Evolutionary conservation across 371 early-diverging fungal species (phyloP).

Genomic region (Lichtheimia hyalospora): DNA sequence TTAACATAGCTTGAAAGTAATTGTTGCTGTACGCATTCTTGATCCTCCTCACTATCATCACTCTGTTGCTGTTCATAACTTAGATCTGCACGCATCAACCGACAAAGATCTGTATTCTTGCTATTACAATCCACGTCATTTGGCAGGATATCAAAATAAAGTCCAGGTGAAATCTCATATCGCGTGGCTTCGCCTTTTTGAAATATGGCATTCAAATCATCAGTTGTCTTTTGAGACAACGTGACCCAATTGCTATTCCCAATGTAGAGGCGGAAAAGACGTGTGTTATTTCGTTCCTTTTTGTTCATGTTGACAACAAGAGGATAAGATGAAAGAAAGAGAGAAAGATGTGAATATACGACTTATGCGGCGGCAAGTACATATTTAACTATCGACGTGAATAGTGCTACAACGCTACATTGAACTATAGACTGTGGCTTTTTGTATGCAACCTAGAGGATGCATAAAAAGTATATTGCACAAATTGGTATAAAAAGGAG

Average conservation of each 20-base stretch:
- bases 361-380: too few species aligned
- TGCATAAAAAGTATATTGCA: too few species aligned
- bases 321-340: background rate
- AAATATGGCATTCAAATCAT: constrained; percentile 33
- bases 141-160: constrained; percentile 41
- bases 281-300: background rate
- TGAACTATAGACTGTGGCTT: too few species aligned
- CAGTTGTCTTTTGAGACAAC: constrained; percentile 28
- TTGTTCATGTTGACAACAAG: constrained; percentile 3
- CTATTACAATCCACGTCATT: constrained; percentile 49
- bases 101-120: constrained; percentile 39
- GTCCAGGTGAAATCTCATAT: constrained; percentile 29
- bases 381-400: too few species aligned
- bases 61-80: constrained; percentile 12
- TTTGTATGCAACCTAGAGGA: too few species aligned
- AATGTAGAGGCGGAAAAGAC: constrained; percentile 33
- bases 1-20: constrained; percentile 30
- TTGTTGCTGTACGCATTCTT: constrained; percentile 10
- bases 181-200: constrained; percentile 33
- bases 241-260: constrained; percentile 51
- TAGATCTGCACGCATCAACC: constrained; percentile 45
- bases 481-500: too few species aligned
- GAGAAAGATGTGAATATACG: background rate
- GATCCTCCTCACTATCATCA: background rate
- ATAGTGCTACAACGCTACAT: too few species aligned